These are phyloP conservation scores for Laburnicola sp. DNA, from an alignment of 2,329 filamentous ascomycete genomes.

Conservation along the genomic window DNA sequence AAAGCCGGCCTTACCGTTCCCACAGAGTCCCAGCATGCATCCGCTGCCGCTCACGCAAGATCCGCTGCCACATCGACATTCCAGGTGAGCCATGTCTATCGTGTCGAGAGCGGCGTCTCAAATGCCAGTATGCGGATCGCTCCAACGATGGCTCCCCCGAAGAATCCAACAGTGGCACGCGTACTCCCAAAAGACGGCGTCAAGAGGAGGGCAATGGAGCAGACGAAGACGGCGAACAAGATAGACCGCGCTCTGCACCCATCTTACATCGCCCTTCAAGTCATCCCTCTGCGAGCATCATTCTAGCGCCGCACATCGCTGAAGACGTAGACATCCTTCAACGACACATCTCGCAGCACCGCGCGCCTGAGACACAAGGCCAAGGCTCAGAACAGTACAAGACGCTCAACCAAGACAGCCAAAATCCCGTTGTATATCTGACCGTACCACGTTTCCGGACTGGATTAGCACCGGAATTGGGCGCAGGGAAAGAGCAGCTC, in stretches of 20 bases:
- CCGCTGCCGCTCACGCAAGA: slow-evolving; percentile 47
- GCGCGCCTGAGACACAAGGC: slow-evolving; percentile 13
- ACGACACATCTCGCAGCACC: slow-evolving; percentile 43
- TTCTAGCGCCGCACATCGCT: slow-evolving; percentile 47
- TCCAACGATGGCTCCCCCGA: slow-evolving; percentile 26
- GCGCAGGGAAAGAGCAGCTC: slow-evolving; percentile 44
- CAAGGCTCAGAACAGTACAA: slow-evolving; percentile 51
- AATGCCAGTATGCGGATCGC: slow-evolving; percentile 43
- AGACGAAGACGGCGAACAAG: slow-evolving; percentile 12
- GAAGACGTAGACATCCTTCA: slow-evolving; percentile 49
- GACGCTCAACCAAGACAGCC: slow-evolving; percentile 52
- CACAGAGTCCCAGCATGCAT: slow-evolving; percentile 50
- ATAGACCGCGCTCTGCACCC: slow-evolving; percentile 30
- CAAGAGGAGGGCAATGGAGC: slow-evolving; percentile 21
- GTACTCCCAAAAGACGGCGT: slow-evolving; percentile 33
- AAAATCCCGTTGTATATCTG: slow-evolving; percentile 47
- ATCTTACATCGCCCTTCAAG: slow-evolving; percentile 34
- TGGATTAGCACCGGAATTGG: slow-evolving; percentile 43
- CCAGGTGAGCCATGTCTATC: slow-evolving; percentile 45
- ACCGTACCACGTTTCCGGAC: slow-evolving; percentile 56
- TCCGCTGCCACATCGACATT: slow-evolving; percentile 48
- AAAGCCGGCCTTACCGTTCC: slow-evolving; percentile 48
- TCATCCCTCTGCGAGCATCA: slow-evolving; percentile 43
- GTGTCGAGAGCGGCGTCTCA: slow-evolving; percentile 44
- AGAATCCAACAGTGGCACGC: slow-evolving; percentile 26